Evolutionary conservation across 257 asterid species (phyloP).

Genomic region (Solanum paucissectum): DNA sequence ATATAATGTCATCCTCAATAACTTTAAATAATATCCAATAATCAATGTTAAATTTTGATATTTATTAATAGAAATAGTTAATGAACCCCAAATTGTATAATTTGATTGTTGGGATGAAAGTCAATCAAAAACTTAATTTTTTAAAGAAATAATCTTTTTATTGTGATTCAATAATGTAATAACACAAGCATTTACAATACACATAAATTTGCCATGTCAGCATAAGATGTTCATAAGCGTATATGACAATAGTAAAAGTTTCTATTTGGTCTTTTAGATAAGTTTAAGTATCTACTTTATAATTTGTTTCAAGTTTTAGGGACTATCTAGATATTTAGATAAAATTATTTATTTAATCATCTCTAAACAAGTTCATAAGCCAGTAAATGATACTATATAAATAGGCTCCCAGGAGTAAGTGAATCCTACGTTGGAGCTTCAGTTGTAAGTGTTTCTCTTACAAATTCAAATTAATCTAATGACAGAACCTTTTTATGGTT

Average conservation of each 20-base stretch:
- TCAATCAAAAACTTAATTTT: background rate
- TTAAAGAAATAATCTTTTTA: background rate
- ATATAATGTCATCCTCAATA: background rate
- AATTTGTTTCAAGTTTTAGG: background rate
- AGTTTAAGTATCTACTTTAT: background rate
- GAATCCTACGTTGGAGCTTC: background rate
- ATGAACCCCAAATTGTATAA: too few relatives aligned
- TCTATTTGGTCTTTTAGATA: background rate
- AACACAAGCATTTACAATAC: background rate
- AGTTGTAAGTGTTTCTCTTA: background rate
- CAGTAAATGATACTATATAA: background rate
- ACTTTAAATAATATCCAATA: too few relatives aligned
- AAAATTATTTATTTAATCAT: background rate
- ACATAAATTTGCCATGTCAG: background rate
- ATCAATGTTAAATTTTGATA: too few relatives aligned
- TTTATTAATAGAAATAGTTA: too few relatives aligned
- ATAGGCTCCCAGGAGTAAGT: background rate
- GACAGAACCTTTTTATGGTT: background rate
- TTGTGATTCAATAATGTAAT: background rate
- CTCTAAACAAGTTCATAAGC: background rate
- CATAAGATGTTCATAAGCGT: background rate
- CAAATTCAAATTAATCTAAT: background rate
- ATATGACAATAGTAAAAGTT: background rate
- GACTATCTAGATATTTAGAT: background rate
- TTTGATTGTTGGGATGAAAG: background rate